Percentiles rank a stretch among this genome's conserved stretches.
Conservation (phyloP, 2,329 filamentous ascomycete genomes). For the Ploettnerulaceae sp. region DNA sequence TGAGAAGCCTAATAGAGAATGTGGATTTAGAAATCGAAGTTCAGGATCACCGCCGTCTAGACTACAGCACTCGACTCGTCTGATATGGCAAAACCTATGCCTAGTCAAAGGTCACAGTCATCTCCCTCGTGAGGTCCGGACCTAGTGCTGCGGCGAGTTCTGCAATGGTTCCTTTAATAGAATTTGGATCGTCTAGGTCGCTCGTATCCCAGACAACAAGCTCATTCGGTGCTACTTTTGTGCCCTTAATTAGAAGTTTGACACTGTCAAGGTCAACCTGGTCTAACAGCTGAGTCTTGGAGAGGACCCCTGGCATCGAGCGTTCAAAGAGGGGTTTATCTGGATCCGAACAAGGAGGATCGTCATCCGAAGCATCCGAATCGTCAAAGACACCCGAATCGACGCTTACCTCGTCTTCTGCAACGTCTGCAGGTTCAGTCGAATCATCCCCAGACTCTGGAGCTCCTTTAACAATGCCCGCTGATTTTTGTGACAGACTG, state of each 20-base stretch:
- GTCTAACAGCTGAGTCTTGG: constrained; percentile 46
- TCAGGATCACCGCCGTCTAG: no score
- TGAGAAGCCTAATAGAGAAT: no score
- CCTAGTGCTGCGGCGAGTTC: constrained; percentile 65
- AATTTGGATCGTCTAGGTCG: constrained; percentile 43
- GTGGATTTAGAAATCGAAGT: no score
- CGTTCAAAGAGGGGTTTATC: constrained; percentile 51
- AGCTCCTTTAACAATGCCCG: background rate
- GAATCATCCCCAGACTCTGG: background rate
- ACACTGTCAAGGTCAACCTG: constrained; percentile 55
- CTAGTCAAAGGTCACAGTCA: constrained; percentile 45
- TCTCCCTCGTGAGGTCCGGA: constrained; percentile 48
- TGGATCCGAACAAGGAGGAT: constrained; percentile 15
- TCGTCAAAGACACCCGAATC: constrained; percentile 11
- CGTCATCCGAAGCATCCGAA: constrained; percentile 14
- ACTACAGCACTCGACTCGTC: no score
- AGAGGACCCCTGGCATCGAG: constrained; percentile 63
- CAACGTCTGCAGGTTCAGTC: background rate
- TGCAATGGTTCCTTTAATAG: constrained; percentile 58
- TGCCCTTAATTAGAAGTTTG: constrained; percentile 40
- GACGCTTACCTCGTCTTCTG: background rate
- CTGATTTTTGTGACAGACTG: constrained; percentile 21
- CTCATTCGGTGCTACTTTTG: constrained; percentile 44
- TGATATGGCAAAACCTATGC: no score
- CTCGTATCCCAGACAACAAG: constrained; percentile 56